These are phyloP conservation scores for Pleurotus djamor DNA, from an alignment of 768 basidiomycete species.

Conservation along the genomic window DNA sequence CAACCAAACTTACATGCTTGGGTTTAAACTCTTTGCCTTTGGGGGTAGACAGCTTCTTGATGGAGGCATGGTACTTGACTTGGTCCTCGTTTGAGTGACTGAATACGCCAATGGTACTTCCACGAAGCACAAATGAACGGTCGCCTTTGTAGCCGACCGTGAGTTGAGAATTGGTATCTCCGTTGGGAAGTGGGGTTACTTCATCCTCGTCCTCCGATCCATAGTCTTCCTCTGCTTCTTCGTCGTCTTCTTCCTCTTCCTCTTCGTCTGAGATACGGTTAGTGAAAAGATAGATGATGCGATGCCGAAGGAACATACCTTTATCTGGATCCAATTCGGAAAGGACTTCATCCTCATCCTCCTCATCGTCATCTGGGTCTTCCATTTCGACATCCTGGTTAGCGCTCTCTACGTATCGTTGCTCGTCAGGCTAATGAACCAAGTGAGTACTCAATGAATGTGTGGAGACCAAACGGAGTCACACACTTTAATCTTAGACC, in stretches of 20 bases:
- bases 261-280: slow-evolving; percentile 27
- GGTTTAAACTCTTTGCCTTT: slow-evolving; percentile 87
- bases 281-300: background rate
- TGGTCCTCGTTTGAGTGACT: slow-evolving; percentile 65
- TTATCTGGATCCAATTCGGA: slow-evolving; percentile 65
- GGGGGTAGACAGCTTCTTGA: slow-evolving; percentile 76
- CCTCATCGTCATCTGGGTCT: slow-evolving; percentile 71
- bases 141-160: slow-evolving; percentile 96
- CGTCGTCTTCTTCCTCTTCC: slow-evolving; percentile 33
- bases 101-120: slow-evolving; percentile 91
- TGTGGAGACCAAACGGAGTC: too few relatives aligned
- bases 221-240: slow-evolving; percentile 28
- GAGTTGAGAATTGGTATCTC: slow-evolving; percentile 82
- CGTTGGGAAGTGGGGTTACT: slow-evolving; percentile 37
- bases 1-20: slow-evolving; percentile 56
- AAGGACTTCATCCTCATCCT: slow-evolving; percentile 75
- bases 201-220: slow-evolving; percentile 39
- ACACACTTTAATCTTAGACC: slow-evolving; percentile 76
- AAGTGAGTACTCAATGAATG: too few relatives aligned
- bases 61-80: slow-evolving; percentile 85
- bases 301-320: slow-evolving; percentile 35
- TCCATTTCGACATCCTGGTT: slow-evolving; percentile 90
- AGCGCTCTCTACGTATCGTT: slow-evolving; percentile 76
- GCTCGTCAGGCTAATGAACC: slow-evolving; percentile 69
- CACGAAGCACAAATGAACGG: slow-evolving; percentile 89